phyloP scores from a whole-genome alignment of 2,329 filamentous ascomycete species.

The Sporothrix brasiliensis region DNA sequence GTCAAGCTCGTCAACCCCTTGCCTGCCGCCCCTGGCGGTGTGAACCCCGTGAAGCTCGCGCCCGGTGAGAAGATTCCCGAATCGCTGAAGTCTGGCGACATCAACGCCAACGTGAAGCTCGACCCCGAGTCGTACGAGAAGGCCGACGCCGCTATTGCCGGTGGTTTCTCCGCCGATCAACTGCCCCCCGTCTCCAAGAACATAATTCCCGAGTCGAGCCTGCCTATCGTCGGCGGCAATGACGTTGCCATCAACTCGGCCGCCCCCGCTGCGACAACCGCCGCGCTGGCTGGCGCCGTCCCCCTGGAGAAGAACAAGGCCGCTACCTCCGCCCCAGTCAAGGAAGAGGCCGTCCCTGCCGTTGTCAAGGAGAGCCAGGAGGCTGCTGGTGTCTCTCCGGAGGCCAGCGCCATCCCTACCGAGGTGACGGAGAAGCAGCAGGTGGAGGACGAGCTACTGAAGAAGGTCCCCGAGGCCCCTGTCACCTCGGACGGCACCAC shows the following conservation, averaged over 20 bases:
- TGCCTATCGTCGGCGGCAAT: slow-evolving; percentile 60
- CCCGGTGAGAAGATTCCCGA: slow-evolving; percentile 82
- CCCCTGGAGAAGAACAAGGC: slow-evolving; percentile 60
- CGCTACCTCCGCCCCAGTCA: neutral
- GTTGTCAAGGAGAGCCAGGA: slow-evolving; percentile 73
- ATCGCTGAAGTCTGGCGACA: slow-evolving; percentile 66
- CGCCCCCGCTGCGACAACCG: slow-evolving; percentile 64
- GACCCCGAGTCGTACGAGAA: slow-evolving; percentile 88
- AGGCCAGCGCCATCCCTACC: slow-evolving; percentile 66
- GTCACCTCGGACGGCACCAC: slow-evolving; percentile 61
- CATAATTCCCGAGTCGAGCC: slow-evolving; percentile 80
- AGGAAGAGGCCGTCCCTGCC: slow-evolving; percentile 48
- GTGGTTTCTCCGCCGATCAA: slow-evolving; percentile 48
- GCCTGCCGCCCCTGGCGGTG: slow-evolving; percentile 62
- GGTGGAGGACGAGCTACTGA: slow-evolving; percentile 70
- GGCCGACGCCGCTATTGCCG: slow-evolving; percentile 66
- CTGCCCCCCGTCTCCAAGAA: slow-evolving; percentile 61
- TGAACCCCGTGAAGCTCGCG: slow-evolving; percentile 78
- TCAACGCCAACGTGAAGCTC: slow-evolving; percentile 71
- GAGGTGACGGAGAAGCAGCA: slow-evolving; percentile 72
- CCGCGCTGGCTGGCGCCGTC: slow-evolving; percentile 67
- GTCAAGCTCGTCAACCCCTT: slow-evolving; percentile 62
- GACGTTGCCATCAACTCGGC: slow-evolving; percentile 57
- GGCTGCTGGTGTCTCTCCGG: slow-evolving; percentile 64
- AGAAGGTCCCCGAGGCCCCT: slow-evolving; percentile 64